Evolutionary conservation across 768 basidiomycete genomes (phyloP).

Genomic region (Tricholoma matsutake): DNA sequence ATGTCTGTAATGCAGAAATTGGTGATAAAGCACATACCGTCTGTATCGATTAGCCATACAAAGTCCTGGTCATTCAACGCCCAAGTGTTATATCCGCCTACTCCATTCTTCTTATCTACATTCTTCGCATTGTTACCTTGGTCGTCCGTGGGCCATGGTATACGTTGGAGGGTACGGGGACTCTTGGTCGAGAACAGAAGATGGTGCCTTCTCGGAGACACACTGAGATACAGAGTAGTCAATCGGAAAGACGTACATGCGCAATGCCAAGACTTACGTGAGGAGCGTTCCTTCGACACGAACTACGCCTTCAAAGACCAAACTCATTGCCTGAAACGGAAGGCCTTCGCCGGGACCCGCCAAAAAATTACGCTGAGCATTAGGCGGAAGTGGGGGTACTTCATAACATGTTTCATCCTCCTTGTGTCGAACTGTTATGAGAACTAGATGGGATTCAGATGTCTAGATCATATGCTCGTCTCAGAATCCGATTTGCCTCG

Average conservation of each 20-base stretch:
- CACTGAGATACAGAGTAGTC: constrained; percentile 37
- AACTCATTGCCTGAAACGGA: constrained; percentile 60
- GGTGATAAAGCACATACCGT: constrained; percentile 45
- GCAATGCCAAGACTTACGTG: constrained; percentile 41
- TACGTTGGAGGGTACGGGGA: constrained; percentile 76
- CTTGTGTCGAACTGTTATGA: constrained; percentile 62
- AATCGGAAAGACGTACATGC: not conserved
- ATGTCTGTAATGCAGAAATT: not conserved
- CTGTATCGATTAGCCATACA: constrained; percentile 70
- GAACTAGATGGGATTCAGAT: constrained; percentile 72
- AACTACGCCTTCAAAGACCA: constrained; percentile 81
- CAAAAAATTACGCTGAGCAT: constrained; percentile 65
- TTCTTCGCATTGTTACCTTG: constrained; percentile 31
- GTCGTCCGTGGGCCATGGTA: constrained; percentile 72
- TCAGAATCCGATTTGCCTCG: not conserved
- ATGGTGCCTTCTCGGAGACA: constrained; percentile 69
- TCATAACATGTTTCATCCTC: constrained; percentile 55
- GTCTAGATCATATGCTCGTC: constrained; percentile 51
- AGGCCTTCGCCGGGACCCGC: constrained; percentile 80
- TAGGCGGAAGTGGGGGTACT: constrained; percentile 47
- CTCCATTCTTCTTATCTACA: constrained; percentile 27
- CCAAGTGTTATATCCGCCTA: constrained; percentile 67
- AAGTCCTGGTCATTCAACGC: constrained; percentile 60
- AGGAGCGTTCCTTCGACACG: constrained; percentile 71
- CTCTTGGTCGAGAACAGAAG: constrained; percentile 71